phyloP scores from a whole-genome alignment of 306 rosid genomes.

The Malus asiatica region DNA sequence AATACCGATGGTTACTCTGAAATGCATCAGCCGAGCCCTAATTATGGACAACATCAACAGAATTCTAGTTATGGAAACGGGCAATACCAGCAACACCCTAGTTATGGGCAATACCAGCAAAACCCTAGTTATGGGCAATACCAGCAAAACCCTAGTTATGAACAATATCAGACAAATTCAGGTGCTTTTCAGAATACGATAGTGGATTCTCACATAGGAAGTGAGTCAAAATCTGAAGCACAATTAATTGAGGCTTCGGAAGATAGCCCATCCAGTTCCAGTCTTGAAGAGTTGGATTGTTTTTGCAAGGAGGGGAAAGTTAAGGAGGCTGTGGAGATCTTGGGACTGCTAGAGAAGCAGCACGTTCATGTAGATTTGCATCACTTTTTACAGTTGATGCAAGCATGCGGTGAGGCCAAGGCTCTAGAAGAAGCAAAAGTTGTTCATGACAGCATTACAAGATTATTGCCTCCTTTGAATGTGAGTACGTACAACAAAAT shows the following conservation, averaged over 20 bases:
- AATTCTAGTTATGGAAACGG: too few species aligned
- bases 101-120: not conserved
- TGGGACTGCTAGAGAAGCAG: conserved; percentile 38
- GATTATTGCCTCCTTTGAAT: conserved; percentile 37
- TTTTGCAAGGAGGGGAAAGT: conserved; percentile 60
- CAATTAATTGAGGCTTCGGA: conserved; percentile 19
- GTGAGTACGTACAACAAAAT: conserved; percentile 60
- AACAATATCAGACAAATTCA: conserved; percentile 3
- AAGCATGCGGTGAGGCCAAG: conserved; percentile 50
- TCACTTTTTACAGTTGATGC: conserved; percentile 39
- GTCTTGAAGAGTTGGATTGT: conserved; percentile 51
- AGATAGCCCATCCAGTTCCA: conserved; percentile 24
- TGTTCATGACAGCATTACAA: conserved; percentile 35
- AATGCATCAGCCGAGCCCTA: too few species aligned
- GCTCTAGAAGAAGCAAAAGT: conserved; percentile 58
- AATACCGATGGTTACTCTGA: conserved; percentile 1
- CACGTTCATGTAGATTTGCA: conserved; percentile 44
- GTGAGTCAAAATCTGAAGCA: conserved; percentile 22
- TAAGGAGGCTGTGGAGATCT: conserved; percentile 64
- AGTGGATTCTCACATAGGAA: conserved; percentile 25
- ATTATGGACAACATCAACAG: too few species aligned
- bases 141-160: not conserved
- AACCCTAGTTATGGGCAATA: not conserved
- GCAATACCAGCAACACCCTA: too few species aligned
- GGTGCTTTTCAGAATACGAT: conserved; percentile 18